Conservation (phyloP, 768 basidiomycete genomes). For the Boletus pseudopeckii region DNA sequence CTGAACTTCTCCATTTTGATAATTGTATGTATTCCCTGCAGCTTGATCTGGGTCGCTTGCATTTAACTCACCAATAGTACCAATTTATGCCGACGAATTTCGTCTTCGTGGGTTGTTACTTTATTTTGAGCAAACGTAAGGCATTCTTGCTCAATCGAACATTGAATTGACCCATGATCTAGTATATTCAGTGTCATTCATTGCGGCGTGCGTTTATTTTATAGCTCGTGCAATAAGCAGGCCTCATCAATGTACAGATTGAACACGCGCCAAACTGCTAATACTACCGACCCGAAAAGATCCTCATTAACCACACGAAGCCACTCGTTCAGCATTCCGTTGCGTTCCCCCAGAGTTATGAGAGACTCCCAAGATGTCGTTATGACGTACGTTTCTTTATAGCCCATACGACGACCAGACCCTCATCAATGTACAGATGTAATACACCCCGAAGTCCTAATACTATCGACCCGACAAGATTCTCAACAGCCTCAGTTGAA, state of each 20-base stretch:
- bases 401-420: neutral
- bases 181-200: conserved; percentile 66
- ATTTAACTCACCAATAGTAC: conserved; percentile 40
- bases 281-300: conserved; percentile 29
- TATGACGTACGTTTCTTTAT: conserved; percentile 44
- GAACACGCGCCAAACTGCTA: conserved; percentile 48
- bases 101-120: conserved; percentile 59
- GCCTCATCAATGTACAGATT: conserved; percentile 39
- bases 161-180: conserved; percentile 1
- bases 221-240: neutral
- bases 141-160: neutral
- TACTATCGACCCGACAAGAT: conserved; percentile 29
- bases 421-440: conserved; percentile 37
- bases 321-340: neutral
- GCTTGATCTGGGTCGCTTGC: neutral
- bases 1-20: conserved; percentile 49
- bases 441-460: conserved; percentile 48
- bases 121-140: conserved; percentile 64
- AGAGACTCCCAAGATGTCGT: neutral
- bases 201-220: conserved; percentile 30
- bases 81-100: conserved; percentile 52
- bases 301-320: neutral
- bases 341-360: neutral
- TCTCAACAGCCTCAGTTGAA: neutral
- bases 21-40: conserved; percentile 39